phyloP scores from a whole-genome alignment of 2,329 filamentous ascomycete genomes.

The Aspergillus unguis region DNA sequence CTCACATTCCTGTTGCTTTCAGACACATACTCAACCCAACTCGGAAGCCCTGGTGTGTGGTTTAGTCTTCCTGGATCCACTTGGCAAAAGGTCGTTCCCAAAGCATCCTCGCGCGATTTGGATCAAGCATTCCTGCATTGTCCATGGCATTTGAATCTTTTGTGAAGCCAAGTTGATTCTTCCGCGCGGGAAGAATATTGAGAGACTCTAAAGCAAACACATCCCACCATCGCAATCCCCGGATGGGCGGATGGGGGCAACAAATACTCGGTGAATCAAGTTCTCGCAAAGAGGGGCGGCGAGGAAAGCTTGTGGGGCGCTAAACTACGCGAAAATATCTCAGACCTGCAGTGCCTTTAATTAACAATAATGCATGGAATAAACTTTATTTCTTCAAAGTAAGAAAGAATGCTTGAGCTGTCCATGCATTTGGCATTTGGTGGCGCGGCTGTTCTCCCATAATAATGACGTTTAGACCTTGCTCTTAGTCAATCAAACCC shows the following conservation, averaged over 20 bases:
- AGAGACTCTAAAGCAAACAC: not conserved
- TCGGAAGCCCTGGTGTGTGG: not conserved
- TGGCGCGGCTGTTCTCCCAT: not conserved
- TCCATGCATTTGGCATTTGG: not conserved
- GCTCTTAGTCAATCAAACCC: not conserved
- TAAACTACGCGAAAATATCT: not conserved
- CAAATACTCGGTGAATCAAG: not conserved
- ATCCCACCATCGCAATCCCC: not conserved
- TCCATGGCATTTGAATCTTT: conserved; percentile 1
- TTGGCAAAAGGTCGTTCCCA: not conserved
- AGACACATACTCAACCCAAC: not conserved
- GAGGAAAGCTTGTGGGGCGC: not conserved
- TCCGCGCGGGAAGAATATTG: not conserved
- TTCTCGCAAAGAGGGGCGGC: not conserved
- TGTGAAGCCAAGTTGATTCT: not conserved
- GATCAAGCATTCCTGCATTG: not conserved
- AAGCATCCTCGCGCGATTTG: not conserved
- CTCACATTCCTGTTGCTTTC: not conserved
- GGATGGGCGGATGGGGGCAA: not conserved
- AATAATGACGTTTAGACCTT: not conserved
- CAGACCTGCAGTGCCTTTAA: not conserved
- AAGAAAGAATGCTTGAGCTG: not conserved
- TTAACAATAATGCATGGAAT: not conserved
- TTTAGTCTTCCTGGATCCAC: not conserved
- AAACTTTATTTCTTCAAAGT: not conserved